These are phyloP conservation scores for Penicillium sp. DNA, from an alignment of 2,329 filamentous ascomycete species.

Conservation along the genomic window DNA sequence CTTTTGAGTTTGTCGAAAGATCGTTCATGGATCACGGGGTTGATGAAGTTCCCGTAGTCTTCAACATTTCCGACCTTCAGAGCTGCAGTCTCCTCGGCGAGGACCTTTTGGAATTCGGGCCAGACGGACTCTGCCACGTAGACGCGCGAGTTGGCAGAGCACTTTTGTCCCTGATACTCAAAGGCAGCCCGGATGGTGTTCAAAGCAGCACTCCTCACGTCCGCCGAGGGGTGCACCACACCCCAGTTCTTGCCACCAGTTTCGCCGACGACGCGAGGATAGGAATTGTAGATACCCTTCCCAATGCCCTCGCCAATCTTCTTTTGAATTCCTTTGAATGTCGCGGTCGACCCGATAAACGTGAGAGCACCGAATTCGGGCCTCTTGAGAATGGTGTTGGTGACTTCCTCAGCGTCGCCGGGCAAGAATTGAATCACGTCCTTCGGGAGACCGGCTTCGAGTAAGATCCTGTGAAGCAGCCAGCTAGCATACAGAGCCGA, in stretches of 20 bases:
- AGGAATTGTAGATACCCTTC: slow-evolving; percentile 73
- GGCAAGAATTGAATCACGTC: slow-evolving; percentile 90
- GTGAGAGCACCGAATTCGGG: slow-evolving; percentile 79
- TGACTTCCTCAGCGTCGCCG: slow-evolving; percentile 78
- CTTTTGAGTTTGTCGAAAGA: slow-evolving; percentile 74
- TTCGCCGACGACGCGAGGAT: slow-evolving; percentile 82
- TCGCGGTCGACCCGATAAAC: slow-evolving; percentile 84
- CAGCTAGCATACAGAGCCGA: slow-evolving; percentile 80
- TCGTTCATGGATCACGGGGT: slow-evolving; percentile 75
- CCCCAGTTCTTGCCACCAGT: slow-evolving; percentile 92
- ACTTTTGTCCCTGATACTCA: slow-evolving; percentile 87
- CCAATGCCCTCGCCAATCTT: slow-evolving; percentile 76
- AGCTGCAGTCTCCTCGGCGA: slow-evolving; percentile 63
- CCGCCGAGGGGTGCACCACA: slow-evolving; percentile 70
- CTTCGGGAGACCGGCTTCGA: slow-evolving; percentile 81
- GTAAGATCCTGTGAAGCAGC: slow-evolving; percentile 79
- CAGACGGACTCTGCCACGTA: slow-evolving; percentile 74
- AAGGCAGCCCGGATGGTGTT: slow-evolving; percentile 82
- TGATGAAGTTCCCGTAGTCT: slow-evolving; percentile 72
- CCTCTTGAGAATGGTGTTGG: slow-evolving; percentile 69
- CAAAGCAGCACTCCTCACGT: slow-evolving; percentile 70
- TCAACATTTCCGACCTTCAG: slow-evolving; percentile 68
- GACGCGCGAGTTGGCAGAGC: slow-evolving; percentile 73
- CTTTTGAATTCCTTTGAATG: slow-evolving; percentile 83
- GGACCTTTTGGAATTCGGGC: slow-evolving; percentile 64